A percentile compares a stretch with the other conserved stretches of the same genome.
Evolutionary conservation across 176 grass and related monocot genomes (phyloP).

Genomic region (Urochloa ruziziensis): DNA sequence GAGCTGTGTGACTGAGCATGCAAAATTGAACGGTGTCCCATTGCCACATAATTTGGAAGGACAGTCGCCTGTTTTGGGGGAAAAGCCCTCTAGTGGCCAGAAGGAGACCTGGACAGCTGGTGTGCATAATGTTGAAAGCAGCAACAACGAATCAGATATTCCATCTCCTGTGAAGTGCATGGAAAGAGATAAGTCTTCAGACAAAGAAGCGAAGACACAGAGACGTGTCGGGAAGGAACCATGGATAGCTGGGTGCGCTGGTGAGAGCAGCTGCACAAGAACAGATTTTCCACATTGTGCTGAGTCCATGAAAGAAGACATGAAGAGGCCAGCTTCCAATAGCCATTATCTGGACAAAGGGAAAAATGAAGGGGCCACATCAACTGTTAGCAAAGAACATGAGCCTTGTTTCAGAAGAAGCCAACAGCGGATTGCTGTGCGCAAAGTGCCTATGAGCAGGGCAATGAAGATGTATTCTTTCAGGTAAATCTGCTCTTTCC

Average conservation of each 20-base stretch:
- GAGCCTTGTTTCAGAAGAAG: neutral
- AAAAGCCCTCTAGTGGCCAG: neutral
- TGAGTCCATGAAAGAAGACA: neutral
- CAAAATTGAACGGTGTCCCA: neutral
- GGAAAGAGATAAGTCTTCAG: neutral
- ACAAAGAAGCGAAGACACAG: neutral
- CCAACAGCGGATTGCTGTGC: neutral
- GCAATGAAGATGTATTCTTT: neutral
- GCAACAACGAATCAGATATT: neutral
- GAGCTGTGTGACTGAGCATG: neutral
- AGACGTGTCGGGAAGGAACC: neutral
- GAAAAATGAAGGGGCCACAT: neutral
- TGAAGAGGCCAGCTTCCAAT: neutral
- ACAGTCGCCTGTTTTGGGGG: neutral
- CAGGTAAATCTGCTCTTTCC: slow-evolving; percentile 14
- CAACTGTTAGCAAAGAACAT: neutral
- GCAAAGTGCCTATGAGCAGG: slow-evolving; percentile 9
- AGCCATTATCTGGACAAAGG: neutral
- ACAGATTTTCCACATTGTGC: neutral
- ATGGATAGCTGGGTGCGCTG: neutral
- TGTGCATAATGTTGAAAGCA: neutral
- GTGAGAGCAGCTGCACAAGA: neutral
- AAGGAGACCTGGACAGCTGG: neutral
- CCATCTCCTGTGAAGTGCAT: neutral
- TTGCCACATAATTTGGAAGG: neutral